Percentiles rank a stretch among this genome's conserved stretches.
Conservation (phyloP, 1,284 basidiomycete species). For the Sanghuangporus weigelae region DNA sequence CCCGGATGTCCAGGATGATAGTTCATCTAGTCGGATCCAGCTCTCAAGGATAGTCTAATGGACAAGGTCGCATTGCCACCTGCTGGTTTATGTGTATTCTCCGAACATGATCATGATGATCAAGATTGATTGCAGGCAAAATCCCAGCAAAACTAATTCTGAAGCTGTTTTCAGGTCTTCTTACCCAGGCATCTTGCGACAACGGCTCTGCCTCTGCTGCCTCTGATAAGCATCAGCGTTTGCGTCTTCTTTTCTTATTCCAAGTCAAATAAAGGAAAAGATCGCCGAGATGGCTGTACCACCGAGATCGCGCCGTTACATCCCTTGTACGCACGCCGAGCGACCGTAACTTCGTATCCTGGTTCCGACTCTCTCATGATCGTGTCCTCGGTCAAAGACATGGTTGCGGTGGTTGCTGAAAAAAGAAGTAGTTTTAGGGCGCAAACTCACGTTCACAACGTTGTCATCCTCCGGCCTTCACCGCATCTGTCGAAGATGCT, state of each 20-base stretch:
- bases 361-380: not conserved
- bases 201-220: not conserved
- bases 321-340: not conserved
- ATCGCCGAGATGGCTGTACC: conserved; percentile 5
- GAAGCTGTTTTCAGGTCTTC: not conserved
- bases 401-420: not conserved
- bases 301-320: not conserved
- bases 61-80: not conserved
- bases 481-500: not conserved
- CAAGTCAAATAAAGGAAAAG: not conserved
- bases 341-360: not conserved
- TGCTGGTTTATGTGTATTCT: not conserved
- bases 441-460: not conserved
- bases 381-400: not conserved
- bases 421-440: not conserved
- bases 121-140: not conserved
- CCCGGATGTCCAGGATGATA: conserved; percentile 11
- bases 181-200: not conserved
- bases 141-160: not conserved
- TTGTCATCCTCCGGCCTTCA: not conserved
- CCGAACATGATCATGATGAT: not conserved
- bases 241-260: not conserved
- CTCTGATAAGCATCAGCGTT: not conserved
- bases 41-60: not conserved
- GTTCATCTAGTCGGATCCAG: conserved; percentile 3